Evolutionary conservation across 306 rosid species (phyloP).

Genomic region (Medicago arabica): DNA sequence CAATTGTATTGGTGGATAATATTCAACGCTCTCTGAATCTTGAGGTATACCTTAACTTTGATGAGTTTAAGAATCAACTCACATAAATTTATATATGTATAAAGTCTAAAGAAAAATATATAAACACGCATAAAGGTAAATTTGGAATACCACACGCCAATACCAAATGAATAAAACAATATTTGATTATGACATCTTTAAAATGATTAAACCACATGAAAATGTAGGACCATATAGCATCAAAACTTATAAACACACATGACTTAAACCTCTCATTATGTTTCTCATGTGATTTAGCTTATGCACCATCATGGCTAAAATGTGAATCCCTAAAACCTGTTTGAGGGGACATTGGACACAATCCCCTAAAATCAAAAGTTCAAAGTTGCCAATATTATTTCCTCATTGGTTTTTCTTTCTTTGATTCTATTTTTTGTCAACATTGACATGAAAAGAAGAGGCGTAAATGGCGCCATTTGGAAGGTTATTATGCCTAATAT

Average conservation of each 20-base stretch:
- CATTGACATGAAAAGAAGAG: slow-evolving; percentile 48
- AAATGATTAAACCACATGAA: slow-evolving; percentile 28
- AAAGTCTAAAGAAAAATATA: too few species aligned
- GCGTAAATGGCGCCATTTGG: slow-evolving; percentile 65
- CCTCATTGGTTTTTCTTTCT: background rate
- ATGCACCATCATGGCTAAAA: slow-evolving; percentile 47
- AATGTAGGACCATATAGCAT: slow-evolving; percentile 27
- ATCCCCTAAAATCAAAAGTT: slow-evolving; percentile 28
- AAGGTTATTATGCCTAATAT: background rate
- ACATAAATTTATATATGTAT: too few species aligned
- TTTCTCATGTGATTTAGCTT: slow-evolving; percentile 45
- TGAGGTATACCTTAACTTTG: too few species aligned
- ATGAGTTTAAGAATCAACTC: too few species aligned
- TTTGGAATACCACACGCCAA: background rate
- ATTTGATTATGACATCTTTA: background rate
- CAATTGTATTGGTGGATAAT: too few species aligned
- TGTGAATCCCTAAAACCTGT: slow-evolving; percentile 39
- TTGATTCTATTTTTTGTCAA: slow-evolving; percentile 30
- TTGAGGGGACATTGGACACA: slow-evolving; percentile 26
- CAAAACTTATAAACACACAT: slow-evolving; percentile 23
- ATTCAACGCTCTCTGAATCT: too few species aligned
- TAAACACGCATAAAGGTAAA: background rate
- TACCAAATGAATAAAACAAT: background rate
- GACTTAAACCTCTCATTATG: slow-evolving; percentile 42
- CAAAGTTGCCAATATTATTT: slow-evolving; percentile 33